phyloP scores from a whole-genome alignment of 148 eudicot species.

The Heliamphora exappendiculata region DNA sequence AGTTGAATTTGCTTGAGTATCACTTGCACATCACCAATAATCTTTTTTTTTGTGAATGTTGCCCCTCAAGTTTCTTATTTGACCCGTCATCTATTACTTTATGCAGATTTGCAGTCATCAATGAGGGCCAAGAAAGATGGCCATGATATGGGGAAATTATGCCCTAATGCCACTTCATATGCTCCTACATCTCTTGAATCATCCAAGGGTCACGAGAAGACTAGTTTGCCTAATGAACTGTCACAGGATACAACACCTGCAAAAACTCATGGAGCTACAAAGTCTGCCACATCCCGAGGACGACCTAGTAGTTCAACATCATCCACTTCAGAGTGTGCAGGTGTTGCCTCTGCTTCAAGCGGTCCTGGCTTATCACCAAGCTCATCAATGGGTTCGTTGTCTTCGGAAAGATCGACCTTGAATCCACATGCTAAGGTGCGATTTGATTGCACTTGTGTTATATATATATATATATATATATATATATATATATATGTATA shows the following conservation, averaged over 20 bases:
- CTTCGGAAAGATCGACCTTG: slow-evolving; percentile 81
- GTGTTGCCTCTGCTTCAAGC: slow-evolving; percentile 42
- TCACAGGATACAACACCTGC: slow-evolving; percentile 33
- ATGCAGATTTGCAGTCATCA: slow-evolving; percentile 35
- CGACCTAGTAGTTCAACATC: slow-evolving; percentile 55
- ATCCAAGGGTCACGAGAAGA: slow-evolving; percentile 41
- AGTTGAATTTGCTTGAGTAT: too few relatives aligned
- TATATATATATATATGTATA: too few relatives aligned
- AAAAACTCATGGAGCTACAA: slow-evolving; percentile 30
- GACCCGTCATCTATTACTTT: not conserved
- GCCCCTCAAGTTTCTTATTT: not conserved
- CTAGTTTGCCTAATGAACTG: slow-evolving; percentile 26
- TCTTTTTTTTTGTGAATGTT: not conserved
- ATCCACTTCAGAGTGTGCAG: slow-evolving; percentile 51
- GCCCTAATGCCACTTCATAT: slow-evolving; percentile 36
- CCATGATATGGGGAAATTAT: slow-evolving; percentile 32
- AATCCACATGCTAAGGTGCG: slow-evolving; percentile 94
- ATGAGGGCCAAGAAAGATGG: slow-evolving; percentile 33
- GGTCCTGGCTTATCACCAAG: slow-evolving; percentile 65
- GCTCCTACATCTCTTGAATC: slow-evolving; percentile 31
- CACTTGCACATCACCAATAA: too few relatives aligned
- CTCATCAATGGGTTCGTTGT: slow-evolving; percentile 75
- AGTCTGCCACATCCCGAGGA: slow-evolving; percentile 37
- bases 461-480: too few relatives aligned
- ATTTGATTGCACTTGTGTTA: too few relatives aligned